Base-by-base conservation (phyloP, 192 early-diverging fungal species). In the Coemansia sp. region DNA sequence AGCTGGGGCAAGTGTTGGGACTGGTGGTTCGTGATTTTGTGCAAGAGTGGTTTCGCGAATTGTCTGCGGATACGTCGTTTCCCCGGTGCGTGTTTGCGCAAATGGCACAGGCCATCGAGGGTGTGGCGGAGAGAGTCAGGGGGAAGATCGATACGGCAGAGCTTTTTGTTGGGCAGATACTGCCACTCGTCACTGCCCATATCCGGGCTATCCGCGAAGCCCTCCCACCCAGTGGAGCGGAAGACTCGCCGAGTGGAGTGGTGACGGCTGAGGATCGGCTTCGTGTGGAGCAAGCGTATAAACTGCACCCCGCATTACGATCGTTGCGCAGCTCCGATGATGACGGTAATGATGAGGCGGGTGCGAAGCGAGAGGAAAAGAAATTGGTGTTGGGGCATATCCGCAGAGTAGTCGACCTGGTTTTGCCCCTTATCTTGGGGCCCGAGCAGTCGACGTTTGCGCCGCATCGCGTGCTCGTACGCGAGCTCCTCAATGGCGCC, bases 101-200 rank as follows among this genome's bases (percentile, higher is more conserved):
- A 46, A 62, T 82, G 5, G 65, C 37, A n/a, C 56, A 65, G 57
- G 56, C 74, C 1, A 31, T 84, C 3, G 69, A 75, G 37, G 61
- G 59, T 0, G 45, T 85, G 9, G 73, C 60, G 3, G 67, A 77
- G 11, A 63, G 83, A 0, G 60, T 56, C 13, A 28, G 38, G 2
- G 55, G 39, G 4, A 40, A 18, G 3, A 43, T 89, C 28, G 94
- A 96, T 62, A 60, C 86, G 23, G 75, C 87, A 0, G 74, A 86
- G 24, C 65, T 93, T 23, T 58, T 89, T 1, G 79, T 92, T 10
- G 81, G 80, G 11, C 81, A 84, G 35, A 66, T 92, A 20, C 60
- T 94, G 45, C 91, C 93, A 28, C 74, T 88, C 26, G 66, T 91
- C n/a, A 93, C 91, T 0, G 55, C 73, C 3, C 94, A 96, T 59